Base-by-base conservation (phyloP, 352 stramenopile genomes). In the Hyaloperonospora brassicae region DNA sequence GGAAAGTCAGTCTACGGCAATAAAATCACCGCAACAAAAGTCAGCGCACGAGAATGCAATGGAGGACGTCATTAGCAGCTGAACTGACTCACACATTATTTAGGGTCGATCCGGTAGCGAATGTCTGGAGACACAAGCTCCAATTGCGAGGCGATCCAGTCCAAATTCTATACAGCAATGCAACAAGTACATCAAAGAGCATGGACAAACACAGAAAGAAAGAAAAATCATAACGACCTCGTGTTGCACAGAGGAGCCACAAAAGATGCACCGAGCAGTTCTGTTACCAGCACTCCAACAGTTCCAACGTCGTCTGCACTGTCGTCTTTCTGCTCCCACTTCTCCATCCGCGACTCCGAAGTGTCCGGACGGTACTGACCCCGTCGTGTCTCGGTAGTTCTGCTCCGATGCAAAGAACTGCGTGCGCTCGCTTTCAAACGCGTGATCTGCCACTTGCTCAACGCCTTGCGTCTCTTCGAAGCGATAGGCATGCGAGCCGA, bases 401-500 rank as follows among this genome's bases (percentile, higher is more conserved):
- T 81, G 61, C 43, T 89, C 82, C 1, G 66, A 70, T 4, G 65
- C 64, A 50, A 89, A 89, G 61, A 86, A 89, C 49, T 89, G 79
- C 23, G 65, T 69, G 0, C 61, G 5, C 48, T 21, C 1, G 54
- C 36, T n/a, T n/a, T n/a, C n/a, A n/a, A n/a, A n/a, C n/a, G n/a
- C n/a, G n/a, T n/a, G n/a, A n/a, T n/a, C n/a, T 23, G 46, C 50
- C 10, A 25, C 60, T 25, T 70, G 40, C 8, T 60, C 57, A n/a
- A 64, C 57, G 1, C 72, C 57, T 30, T 67, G 24, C 0, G 66
- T 57, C 36, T 77, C 65, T 35, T 79, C 63, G 55, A 84, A 92
- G 21, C 82, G 82, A 55, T 70, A 87, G 22, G 73, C 82, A 63
- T 92, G 89, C 23, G 79, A 89, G 30, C 68, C 66, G 5, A 92